A percentile compares a stretch with the other conserved stretches of the same genome.
Conservation (phyloP, 2,329 filamentous ascomycete species). For the Pseudopyrenochaeta lycopersici region DNA sequence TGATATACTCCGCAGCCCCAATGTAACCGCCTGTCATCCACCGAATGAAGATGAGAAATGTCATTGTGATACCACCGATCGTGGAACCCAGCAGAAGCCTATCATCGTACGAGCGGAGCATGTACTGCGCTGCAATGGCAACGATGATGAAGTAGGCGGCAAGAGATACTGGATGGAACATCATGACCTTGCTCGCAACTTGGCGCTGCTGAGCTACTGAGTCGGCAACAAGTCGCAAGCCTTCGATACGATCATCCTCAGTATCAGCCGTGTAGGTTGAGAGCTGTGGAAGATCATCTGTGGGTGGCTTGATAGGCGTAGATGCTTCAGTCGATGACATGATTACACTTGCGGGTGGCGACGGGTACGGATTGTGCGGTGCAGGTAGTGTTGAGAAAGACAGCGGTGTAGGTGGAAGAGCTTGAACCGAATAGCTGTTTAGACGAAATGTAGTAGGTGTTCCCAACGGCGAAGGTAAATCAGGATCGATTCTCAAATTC, state of each 20-base stretch:
- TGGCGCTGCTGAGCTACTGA: conserved; percentile 85
- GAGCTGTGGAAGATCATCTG: conserved; percentile 62
- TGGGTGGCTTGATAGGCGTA: conserved; percentile 27
- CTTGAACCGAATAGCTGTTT: conserved; percentile 59
- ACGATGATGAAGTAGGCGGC: conserved; percentile 50
- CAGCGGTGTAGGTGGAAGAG: conserved; percentile 60
- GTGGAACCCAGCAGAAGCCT: conserved; percentile 66
- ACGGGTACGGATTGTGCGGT: conserved; percentile 42
- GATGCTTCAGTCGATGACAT: conserved; percentile 49
- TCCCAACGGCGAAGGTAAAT: conserved; percentile 68
- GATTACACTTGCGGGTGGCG: conserved; percentile 43
- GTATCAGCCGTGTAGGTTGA: conserved; percentile 63
- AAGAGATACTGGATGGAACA: conserved; percentile 49
- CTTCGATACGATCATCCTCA: conserved; percentile 70
- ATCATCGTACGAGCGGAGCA: conserved; percentile 58
- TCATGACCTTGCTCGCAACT: conserved; percentile 67
- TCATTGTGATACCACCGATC: conserved; percentile 69
- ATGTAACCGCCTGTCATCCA: conserved; percentile 70
- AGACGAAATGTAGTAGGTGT: conserved; percentile 68
- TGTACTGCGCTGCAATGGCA: conserved; percentile 50
- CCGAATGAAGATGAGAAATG: conserved; percentile 69
- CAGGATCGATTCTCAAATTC: conserved; percentile 74
- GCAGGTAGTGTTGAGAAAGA: conserved; percentile 56
- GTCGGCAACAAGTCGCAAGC: conserved; percentile 79
- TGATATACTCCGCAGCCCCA: conserved; percentile 67